Evolutionary conservation across 2,329 filamentous ascomycete species (phyloP).

Genomic region (Verticillium nubilum): DNA sequence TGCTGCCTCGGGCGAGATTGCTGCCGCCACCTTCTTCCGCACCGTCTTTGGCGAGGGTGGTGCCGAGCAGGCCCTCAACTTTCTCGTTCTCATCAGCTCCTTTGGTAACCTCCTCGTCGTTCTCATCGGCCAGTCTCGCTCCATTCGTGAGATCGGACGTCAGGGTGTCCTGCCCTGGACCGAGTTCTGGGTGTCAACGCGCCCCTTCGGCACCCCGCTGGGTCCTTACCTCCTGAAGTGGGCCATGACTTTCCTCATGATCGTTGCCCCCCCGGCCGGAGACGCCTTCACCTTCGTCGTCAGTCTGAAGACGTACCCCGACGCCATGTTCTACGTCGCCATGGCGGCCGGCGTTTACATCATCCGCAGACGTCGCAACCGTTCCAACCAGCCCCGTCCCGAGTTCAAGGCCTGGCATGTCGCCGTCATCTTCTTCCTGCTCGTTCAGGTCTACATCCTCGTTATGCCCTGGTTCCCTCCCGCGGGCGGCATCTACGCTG

Average conservation of each 20-base stretch:
- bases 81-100: slow-evolving; percentile 50
- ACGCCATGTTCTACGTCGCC: slow-evolving; percentile 49
- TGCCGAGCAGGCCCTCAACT: slow-evolving; percentile 48
- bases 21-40: slow-evolving; percentile 53
- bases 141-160: slow-evolving; percentile 55
- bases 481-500: slow-evolving; percentile 48
- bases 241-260: slow-evolving; percentile 53
- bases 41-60: slow-evolving; percentile 46
- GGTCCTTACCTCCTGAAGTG: slow-evolving; percentile 56
- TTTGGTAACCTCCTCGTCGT: slow-evolving; percentile 56
- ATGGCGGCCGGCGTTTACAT: slow-evolving; percentile 53
- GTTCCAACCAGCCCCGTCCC: slow-evolving; percentile 38
- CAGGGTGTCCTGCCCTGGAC: slow-evolving; percentile 59
- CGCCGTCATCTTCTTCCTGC: slow-evolving; percentile 52
- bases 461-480: slow-evolving; percentile 71
- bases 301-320: slow-evolving; percentile 53
- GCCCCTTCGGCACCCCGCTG: slow-evolving; percentile 57
- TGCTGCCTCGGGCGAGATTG: slow-evolving; percentile 43
- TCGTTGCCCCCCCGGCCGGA: slow-evolving; percentile 53
- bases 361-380: slow-evolving; percentile 48
- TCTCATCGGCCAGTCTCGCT: slow-evolving; percentile 46
- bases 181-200: slow-evolving; percentile 56
- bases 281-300: slow-evolving; percentile 62
- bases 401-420: slow-evolving; percentile 56
- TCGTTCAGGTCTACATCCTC: slow-evolving; percentile 56